Evolutionary conservation across 805 yeast species (phyloP), one percentile per base, ranked within the genome.

Genomic region (Metschnikowia colocasiae): DNA sequence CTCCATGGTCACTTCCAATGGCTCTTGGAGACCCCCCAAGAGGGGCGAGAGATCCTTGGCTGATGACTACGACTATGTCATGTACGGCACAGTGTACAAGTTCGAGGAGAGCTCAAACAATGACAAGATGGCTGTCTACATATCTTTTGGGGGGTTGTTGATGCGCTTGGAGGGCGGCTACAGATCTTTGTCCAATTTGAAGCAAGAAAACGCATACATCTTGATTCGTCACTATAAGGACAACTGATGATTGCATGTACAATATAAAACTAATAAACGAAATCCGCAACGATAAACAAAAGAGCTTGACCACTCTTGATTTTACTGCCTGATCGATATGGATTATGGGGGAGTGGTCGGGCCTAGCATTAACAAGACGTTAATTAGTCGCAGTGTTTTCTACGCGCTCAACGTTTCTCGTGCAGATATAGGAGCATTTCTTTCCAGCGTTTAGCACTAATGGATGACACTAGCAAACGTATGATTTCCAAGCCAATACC

Each of bases 11-110:
- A 76, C 65, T 12, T 68, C 77, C 23, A 74, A 81, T 55, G 84
- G 85, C 16, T 79, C 86, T 22, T 85, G 92, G 91, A 78, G 90
- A 64, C 89, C 87, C 7, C 95, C 96, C 38, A 86, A 79, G 67
- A 78, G 86, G 10, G 87, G 84, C 49, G 96, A 90, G 57, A 80
- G 85, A 61, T 80, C 95, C 5, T 76, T 92, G 59, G 96, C 97
- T 56, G 97, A 92, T 65, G 98, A 94, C 63, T 92, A 90, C 72
- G 98, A 92, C 67, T 94, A 94, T 60, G 98, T 94, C 55, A 92
- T 94, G 98, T 83, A 91, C 65, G 99, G 99, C 46, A 90, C 96
- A 6, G 95, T 94, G 39, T 94, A 94, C 75, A 91, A 92, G 67
- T 94, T 94, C 63, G 97, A 92, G 65, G 99, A 94, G 70, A 80